These are phyloP conservation scores for Sanghuangporus baumii DNA, from an alignment of 1,284 basidiomycete species.

Conservation along the genomic window DNA sequence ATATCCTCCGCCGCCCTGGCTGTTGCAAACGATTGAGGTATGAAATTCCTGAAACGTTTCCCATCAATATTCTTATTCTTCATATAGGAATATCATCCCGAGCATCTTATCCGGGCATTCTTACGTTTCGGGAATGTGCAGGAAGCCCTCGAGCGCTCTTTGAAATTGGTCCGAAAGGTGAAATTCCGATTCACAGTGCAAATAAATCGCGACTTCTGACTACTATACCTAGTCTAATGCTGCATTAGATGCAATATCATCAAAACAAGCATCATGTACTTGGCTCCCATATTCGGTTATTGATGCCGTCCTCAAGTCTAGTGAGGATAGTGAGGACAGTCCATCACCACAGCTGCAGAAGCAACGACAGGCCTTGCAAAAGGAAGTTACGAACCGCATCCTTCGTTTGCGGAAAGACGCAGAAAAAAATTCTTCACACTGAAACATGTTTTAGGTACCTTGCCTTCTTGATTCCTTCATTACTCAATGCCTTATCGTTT, in stretches of 20 bases:
- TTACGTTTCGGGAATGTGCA: constrained; percentile 77
- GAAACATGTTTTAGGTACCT: not conserved
- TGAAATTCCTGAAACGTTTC: constrained; percentile 19
- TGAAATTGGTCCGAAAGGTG: constrained; percentile 69
- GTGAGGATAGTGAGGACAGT: constrained; percentile 47
- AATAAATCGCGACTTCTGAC: constrained; percentile 4
- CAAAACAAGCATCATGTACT: constrained; percentile 53
- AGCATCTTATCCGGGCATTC: constrained; percentile 70
- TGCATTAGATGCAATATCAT: constrained; percentile 48
- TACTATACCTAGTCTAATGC: constrained; percentile 45
- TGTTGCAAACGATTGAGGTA: constrained; percentile 70
- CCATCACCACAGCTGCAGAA: constrained; percentile 36
- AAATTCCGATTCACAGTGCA: constrained; percentile 20
- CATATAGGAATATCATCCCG: constrained; percentile 62
- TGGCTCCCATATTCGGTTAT: constrained; percentile 85
- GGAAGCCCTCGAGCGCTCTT: constrained; percentile 68
- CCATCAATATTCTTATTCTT: constrained; percentile 3
- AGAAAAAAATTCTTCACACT: constrained; percentile 14
- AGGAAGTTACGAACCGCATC: constrained; percentile 53
- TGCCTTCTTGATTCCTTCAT: not conserved
- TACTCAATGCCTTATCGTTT: not conserved
- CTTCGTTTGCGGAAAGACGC: constrained; percentile 60
- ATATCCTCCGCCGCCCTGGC: constrained; percentile 67
- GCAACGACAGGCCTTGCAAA: constrained; percentile 45
- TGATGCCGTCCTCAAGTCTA: constrained; percentile 77